These are phyloP conservation scores for Claviceps sp. DNA, from an alignment of 2,329 filamentous ascomycete species.

Conservation along the genomic window DNA sequence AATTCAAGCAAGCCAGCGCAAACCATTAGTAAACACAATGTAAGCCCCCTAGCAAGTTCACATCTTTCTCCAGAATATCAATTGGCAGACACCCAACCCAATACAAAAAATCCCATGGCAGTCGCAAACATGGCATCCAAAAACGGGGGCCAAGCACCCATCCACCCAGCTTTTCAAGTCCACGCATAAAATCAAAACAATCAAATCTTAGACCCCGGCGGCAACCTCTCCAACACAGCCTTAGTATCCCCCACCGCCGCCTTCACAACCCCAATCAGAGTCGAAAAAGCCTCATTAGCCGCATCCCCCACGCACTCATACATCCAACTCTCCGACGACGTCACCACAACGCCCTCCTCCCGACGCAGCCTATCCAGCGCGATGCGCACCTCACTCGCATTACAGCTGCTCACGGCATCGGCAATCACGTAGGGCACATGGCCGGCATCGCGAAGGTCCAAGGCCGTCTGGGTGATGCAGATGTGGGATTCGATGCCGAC, in stretches of 20 bases:
- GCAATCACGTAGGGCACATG: constrained; percentile 78
- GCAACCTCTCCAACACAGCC: constrained; percentile 50
- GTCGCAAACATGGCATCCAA: neutral
- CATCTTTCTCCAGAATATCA: too few species aligned
- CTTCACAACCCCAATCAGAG: constrained; percentile 65
- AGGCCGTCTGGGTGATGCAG: constrained; percentile 82
- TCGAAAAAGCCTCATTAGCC: constrained; percentile 55
- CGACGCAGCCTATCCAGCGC: constrained; percentile 63
- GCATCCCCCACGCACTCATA: constrained; percentile 88
- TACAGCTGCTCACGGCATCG: constrained; percentile 81
- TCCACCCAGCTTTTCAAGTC: neutral
- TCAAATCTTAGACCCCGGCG: constrained; percentile 41
- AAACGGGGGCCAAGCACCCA: neutral
- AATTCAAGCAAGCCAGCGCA: too few species aligned
- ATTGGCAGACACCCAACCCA: too few species aligned
- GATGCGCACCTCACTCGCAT: constrained; percentile 65
- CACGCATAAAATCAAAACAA: too few species aligned
- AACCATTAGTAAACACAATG: too few species aligned
- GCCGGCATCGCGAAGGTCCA: constrained; percentile 63
- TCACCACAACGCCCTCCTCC: constrained; percentile 60
- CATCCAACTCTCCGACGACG: constrained; percentile 76
- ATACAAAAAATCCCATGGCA: neutral
- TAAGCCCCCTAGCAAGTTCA: too few species aligned
- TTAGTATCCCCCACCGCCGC: constrained; percentile 59
- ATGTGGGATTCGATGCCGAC: constrained; percentile 91